Base-by-base conservation (phyloP, 257 asterid genomes). In the Lithospermum erythrorhizon region DNA sequence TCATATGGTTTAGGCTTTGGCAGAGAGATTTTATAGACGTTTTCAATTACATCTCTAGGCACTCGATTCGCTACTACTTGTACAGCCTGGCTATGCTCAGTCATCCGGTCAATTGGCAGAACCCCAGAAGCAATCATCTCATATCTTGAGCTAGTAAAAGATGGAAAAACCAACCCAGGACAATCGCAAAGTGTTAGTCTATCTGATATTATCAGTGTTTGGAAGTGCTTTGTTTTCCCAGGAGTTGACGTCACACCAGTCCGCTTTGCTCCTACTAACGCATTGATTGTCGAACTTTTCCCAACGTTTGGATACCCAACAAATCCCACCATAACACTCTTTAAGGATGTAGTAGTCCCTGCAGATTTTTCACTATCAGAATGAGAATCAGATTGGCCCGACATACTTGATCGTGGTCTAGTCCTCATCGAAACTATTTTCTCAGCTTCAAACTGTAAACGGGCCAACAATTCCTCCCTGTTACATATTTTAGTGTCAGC, bases 171-270 rank as follows among this genome's bases (percentile, higher is more conserved):
- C 70, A 93, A 61, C 53, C 99, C 99, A 2, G 99, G 99, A 75
- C 99, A 93, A 80, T 93, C 99, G 62, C 99, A 93, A 18, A 93
- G 83, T 51, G 95, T 89, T 2, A 93, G 95, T 73, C 75, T 83
- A 45, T 89, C 94, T 0, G 99, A 93, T 51, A 93, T 86, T 72
- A 82, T 85, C n/a, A 93, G 67, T 53, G 99, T 93, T 63, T 93
- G 99, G 71, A 93, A 93, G 72, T 93, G 99, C 77, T 93, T 93
- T 0, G 99, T 93, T 77, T 93, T 93, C 65, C 99, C 99, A 0
- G 97, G 96, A 67, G 97, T 93, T 21, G 99, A 89, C 58, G 99
- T 93, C 55, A 93, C 99, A n/a, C 97, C 99, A 0, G 99, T 84
- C 61, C 76, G 74, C 69, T 93, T 93, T 74, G 68, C 97, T 45